These are phyloP conservation scores for Amanita phalloides DNA, from an alignment of 768 basidiomycete species.

Conservation along the genomic window DNA sequence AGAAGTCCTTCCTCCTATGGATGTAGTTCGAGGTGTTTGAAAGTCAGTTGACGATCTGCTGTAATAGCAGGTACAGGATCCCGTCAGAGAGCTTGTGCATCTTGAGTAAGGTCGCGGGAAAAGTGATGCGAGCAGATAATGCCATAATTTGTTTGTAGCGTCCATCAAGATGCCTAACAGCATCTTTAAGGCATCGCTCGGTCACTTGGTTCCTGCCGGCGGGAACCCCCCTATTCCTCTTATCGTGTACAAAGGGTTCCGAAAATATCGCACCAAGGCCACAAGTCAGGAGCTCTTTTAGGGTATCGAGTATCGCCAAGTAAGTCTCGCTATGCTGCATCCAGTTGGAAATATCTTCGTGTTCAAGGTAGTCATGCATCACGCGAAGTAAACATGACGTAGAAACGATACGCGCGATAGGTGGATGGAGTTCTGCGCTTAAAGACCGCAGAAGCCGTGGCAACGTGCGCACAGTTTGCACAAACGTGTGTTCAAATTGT, in stretches of 20 bases:
- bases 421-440: conserved; percentile 9
- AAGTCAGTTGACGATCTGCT: conserved; percentile 17
- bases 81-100: conserved; percentile 26
- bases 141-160: conserved; percentile 18
- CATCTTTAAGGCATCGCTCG: conserved; percentile 10
- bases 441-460: conserved; percentile 6
- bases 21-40: neutral
- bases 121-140: conserved; percentile 19
- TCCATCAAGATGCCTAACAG: conserved; percentile 18
- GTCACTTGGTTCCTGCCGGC: conserved; percentile 1
- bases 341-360: conserved; percentile 24
- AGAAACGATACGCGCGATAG: conserved; percentile 14
- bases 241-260: conserved; percentile 4
- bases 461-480: conserved; percentile 7
- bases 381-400: conserved; percentile 21
- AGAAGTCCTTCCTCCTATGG: neutral
- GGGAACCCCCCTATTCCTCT: conserved; percentile 4
- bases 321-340: conserved; percentile 23
- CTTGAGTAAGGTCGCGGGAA: conserved; percentile 25
- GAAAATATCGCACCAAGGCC: conserved; percentile 10
- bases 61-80: conserved; percentile 26
- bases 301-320: conserved; percentile 17
- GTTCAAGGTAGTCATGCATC: conserved; percentile 20
- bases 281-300: conserved; percentile 16
- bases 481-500: conserved; percentile 5